phyloP scores from a whole-genome alignment of 768 basidiomycete genomes.

The Trametes elegans region DNA sequence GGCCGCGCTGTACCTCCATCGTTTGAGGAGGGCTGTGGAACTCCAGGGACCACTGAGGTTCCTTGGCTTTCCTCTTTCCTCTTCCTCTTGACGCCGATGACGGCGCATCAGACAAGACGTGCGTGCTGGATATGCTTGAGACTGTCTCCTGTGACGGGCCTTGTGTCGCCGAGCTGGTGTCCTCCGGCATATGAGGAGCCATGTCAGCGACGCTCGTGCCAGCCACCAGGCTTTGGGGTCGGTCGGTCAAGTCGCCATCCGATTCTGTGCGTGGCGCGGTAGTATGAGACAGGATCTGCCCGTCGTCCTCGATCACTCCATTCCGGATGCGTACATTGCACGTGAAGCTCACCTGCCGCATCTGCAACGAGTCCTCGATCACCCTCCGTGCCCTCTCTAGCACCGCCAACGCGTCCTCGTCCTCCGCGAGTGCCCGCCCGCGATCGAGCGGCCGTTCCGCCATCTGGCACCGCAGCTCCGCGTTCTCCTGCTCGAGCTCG shows the following conservation, averaged over 20 bases:
- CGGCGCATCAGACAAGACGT: not conserved
- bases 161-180: not conserved
- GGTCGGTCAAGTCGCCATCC: constrained; percentile 4
- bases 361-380: constrained; percentile 41
- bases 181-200: not conserved
- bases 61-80: not conserved
- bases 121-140: not conserved
- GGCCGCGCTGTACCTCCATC: constrained; percentile 32
- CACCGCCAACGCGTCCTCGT: constrained; percentile 28
- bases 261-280: not conserved
- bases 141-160: not conserved
- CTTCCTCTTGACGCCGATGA: not conserved
- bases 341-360: constrained; percentile 35
- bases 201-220: not conserved
- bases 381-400: constrained; percentile 37
- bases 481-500: constrained; percentile 32
- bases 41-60: constrained; percentile 37
- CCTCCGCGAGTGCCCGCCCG: constrained; percentile 29
- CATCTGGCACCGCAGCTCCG: constrained; percentile 33
- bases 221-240: not conserved
- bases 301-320: too few species aligned
- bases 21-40: constrained; percentile 38
- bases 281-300: not conserved
- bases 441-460: constrained; percentile 31
- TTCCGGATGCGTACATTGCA: too few species aligned